Percentiles rank a stretch among this genome's conserved stretches.
phyloP scores from a whole-genome alignment of 2,329 filamentous ascomycete genomes.

The Pleoardoris graminearum region DNA sequence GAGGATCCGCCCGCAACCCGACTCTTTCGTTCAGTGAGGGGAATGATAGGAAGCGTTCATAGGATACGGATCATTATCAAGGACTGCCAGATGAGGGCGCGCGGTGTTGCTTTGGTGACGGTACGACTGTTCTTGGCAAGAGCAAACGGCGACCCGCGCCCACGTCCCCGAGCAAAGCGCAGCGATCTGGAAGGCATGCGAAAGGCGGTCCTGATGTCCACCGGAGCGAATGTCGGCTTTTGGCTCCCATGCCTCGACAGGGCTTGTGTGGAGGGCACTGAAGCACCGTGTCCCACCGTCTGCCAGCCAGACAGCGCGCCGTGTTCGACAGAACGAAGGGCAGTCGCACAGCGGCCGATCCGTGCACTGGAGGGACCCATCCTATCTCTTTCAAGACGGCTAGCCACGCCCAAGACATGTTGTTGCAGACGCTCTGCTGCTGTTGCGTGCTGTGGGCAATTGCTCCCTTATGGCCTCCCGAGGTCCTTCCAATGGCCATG shows the following conservation, averaged over 20 bases:
- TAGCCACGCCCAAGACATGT: background rate
- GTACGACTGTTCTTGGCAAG: conserved; percentile 1
- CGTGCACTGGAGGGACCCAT: background rate
- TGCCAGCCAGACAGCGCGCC: conserved; percentile 4
- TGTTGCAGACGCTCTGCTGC: background rate
- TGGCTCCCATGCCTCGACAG: background rate
- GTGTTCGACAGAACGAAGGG: background rate
- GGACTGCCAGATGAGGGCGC: background rate
- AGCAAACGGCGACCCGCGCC: conserved; percentile 8
- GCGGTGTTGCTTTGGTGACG: background rate
- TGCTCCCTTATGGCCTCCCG: background rate
- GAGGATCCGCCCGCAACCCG: conserved; percentile 1
- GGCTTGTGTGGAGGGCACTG: background rate
- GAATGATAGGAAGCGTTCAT: background rate
- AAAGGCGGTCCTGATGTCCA: background rate
- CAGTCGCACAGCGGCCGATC: conserved; percentile 8
- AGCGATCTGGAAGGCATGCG: background rate
- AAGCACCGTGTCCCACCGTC: background rate
- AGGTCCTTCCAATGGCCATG: no score
- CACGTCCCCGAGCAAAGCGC: background rate
- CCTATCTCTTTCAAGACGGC: conserved; percentile 4
- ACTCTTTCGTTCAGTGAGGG: background rate
- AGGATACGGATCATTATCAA: background rate
- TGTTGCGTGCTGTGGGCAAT: background rate
- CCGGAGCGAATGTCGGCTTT: background rate